A percentile compares a stretch with the other conserved stretches of the same genome.
Conservation (phyloP, 1,284 basidiomycete species). For the Trichosporon sp. region DNA sequence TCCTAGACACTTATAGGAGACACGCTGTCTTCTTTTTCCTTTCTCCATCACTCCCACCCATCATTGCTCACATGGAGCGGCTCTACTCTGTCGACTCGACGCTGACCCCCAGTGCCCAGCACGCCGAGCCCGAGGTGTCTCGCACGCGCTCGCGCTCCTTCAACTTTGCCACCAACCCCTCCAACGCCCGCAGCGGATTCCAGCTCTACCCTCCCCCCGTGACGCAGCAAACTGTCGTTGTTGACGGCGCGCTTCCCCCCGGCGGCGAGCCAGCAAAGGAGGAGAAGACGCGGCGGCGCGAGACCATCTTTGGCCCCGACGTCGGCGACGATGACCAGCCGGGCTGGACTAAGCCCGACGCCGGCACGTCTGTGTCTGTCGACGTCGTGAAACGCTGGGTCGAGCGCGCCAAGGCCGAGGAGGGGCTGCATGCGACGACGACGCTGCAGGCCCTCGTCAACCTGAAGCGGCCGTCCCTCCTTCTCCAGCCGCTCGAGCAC, state of each 20-base stretch:
- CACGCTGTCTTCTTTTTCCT: neutral
- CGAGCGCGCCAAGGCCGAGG: conserved; percentile 69
- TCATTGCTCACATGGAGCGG: neutral
- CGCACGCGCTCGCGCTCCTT: conserved; percentile 8
- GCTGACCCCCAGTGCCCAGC: conserved; percentile 2
- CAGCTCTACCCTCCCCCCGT: conserved; percentile 11
- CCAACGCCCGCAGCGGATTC: conserved; percentile 5
- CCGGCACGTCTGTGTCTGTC: conserved; percentile 64
- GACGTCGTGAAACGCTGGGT: conserved; percentile 80
- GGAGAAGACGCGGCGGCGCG: conserved; percentile 60
- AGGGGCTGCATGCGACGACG: conserved; percentile 77
- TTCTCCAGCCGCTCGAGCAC: conserved; percentile 65
- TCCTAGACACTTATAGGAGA: neutral
- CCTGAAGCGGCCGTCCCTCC: conserved; percentile 79
- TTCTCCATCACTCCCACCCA: neutral
- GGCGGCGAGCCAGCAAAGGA: conserved; percentile 31
- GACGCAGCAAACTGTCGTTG: conserved; percentile 37
- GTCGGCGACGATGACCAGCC: conserved; percentile 63
- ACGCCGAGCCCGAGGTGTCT: conserved; percentile 13
- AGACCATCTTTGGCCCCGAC: conserved; percentile 72
- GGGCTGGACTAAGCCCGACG: conserved; percentile 47
- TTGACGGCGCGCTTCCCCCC: conserved; percentile 41
- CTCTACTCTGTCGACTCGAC: neutral
- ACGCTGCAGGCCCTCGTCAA: conserved; percentile 88
- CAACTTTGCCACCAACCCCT: conserved; percentile 13